These are phyloP conservation scores for Corymbia maculata DNA, from an alignment of 345 rosid genomes.

Conservation along the genomic window DNA sequence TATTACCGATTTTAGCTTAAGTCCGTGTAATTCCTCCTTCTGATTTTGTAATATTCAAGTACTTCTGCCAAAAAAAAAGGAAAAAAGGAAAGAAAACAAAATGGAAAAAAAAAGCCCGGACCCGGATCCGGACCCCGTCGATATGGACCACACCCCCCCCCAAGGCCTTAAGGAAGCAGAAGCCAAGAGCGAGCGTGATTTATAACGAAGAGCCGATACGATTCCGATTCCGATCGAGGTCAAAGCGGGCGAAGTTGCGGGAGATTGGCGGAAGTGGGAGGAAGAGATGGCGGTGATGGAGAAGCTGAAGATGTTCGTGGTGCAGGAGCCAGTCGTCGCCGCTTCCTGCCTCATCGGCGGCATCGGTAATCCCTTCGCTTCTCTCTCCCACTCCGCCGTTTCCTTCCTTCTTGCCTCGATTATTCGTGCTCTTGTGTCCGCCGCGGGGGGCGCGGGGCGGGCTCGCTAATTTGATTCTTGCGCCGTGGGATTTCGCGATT, in stretches of 20 bases:
- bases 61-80: not conserved
- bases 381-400: not conserved
- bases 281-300: conserved; percentile 67
- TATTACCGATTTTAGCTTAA: not conserved
- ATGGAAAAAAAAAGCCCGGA: not conserved
- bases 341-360: conserved; percentile 87
- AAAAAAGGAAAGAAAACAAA: not conserved
- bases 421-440: not conserved
- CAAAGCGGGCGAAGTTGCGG: not conserved
- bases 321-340: conserved; percentile 86
- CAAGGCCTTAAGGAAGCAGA: not conserved
- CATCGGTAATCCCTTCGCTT: conserved; percentile 30
- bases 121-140: not conserved
- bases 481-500: not conserved
- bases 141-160: not conserved
- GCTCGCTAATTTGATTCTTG: not conserved
- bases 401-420: not conserved
- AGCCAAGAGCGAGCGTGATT: not conserved
- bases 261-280: not conserved
- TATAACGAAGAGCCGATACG: not conserved
- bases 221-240: not conserved
- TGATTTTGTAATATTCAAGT: not conserved
- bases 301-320: conserved; percentile 75
- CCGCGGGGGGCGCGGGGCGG: not conserved
- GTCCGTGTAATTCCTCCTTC: not conserved